Conservation (phyloP, 208 protist species). For the Trypanosoma conorhini region DNA sequence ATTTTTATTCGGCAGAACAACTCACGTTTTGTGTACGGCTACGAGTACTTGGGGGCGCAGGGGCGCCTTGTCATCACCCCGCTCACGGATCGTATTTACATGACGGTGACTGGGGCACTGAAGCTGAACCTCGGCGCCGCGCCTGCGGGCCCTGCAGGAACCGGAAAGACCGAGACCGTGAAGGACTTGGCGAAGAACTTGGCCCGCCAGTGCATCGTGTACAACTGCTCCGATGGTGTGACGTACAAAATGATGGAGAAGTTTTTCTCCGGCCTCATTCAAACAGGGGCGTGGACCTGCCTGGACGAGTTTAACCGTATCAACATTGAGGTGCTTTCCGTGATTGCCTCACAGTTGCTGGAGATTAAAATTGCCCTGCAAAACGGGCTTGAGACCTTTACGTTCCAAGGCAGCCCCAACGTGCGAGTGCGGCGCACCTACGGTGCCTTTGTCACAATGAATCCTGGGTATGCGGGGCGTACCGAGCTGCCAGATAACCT, state of each 20-base stretch:
- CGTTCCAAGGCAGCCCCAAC: constrained; percentile 95
- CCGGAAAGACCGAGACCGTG: constrained; percentile 97
- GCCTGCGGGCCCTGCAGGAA: constrained; percentile 95
- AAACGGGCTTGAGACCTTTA: constrained; percentile 79
- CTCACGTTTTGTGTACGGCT: constrained; percentile 96
- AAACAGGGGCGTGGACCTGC: constrained; percentile 98
- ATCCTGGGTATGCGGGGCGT: constrained; percentile 99
- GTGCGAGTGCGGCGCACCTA: constrained; percentile 95
- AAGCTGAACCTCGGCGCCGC: constrained; percentile 95
- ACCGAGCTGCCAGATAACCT: constrained; percentile 99
- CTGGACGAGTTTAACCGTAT: constrained; percentile 99
- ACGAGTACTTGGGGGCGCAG: constrained; percentile 98
- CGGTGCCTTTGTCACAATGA: constrained; percentile 99
- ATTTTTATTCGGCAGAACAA: constrained; percentile 96
- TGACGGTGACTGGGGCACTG: constrained; percentile 97
- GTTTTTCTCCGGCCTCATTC: constrained; percentile 97
- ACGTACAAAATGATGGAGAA: constrained; percentile 99
- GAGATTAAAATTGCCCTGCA: constrained; percentile 96
- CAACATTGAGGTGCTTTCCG: constrained; percentile 98
- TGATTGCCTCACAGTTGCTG: constrained; percentile 97
- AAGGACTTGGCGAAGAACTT: constrained; percentile 98
- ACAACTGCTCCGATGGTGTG: constrained; percentile 98
- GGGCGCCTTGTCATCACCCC: constrained; percentile 98
- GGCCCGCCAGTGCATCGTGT: constrained; percentile 96
- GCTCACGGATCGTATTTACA: constrained; percentile 98